Conservation (phyloP, 345 rosid genomes). For the Linum trigynum region DNA sequence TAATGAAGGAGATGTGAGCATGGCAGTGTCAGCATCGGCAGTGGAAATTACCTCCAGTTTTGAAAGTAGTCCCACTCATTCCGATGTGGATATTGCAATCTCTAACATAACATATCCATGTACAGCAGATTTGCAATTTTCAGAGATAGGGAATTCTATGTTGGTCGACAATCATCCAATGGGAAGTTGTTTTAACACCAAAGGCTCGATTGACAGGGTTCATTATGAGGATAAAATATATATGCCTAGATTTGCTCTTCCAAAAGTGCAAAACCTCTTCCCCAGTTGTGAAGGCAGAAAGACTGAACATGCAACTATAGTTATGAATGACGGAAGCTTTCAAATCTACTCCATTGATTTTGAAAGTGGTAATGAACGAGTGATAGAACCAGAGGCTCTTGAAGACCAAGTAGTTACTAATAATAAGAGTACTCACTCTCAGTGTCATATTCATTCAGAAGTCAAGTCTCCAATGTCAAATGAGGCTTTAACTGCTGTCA, state of each 20-base stretch:
- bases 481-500: too few species aligned
- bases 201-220: conserved; percentile 13
- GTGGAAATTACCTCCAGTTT: not conserved
- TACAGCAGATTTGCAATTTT: conserved; percentile 20
- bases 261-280: conserved; percentile 14
- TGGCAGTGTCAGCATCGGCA: not conserved
- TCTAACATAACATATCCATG: not conserved
- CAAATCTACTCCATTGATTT: too few species aligned
- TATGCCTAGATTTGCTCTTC: conserved; percentile 24
- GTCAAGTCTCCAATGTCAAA: too few species aligned
- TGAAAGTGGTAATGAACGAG: too few species aligned
- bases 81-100: not conserved
- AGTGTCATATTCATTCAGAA: too few species aligned
- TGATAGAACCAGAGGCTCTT: too few species aligned
- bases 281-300: conserved; percentile 21
- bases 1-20: not conserved
- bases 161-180: conserved; percentile 19
- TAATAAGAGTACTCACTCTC: too few species aligned
- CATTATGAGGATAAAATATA: conserved; percentile 3
- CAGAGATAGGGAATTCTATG: conserved; percentile 15
- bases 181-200: conserved; percentile 24
- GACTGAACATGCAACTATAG: conserved; percentile 8
- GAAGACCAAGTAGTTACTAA: too few species aligned
- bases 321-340: too few species aligned
- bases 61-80: not conserved